Evolutionary conservation across 257 asterid genomes (phyloP), one percentile per base, ranked within the genome.

Genomic region (Eustoma russellianum): DNA sequence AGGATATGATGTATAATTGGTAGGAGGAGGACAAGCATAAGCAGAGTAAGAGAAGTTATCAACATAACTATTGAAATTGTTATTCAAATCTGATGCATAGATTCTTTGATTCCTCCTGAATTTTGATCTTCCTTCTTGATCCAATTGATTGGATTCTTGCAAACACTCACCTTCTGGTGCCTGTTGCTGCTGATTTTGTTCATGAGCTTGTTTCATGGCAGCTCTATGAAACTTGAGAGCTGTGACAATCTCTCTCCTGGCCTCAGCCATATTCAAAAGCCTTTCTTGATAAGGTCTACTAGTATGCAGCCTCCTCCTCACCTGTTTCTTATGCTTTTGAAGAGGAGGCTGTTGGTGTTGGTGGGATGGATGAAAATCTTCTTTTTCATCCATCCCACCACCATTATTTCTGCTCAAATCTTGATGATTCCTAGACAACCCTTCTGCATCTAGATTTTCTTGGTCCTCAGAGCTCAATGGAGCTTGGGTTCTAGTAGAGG

Each of bases 191-290:
- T 70, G 83, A 13, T 74, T 81, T 15, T 69, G 75, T 34, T 80
- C 79, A 48, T 65, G 66, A 52, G 84, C 80, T 57, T 78, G 79
- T 58, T 78, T 88, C 99, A 85, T 92, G 35, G 97, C 56, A 1
- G 95, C 97, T 69, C 99, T 75, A 56, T 92, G 99, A 60, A 81
- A 92, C 77, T 92, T 88, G 14, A 92, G 90, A 34, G 99, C 99
- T 0, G 99, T 77, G 50, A 92, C 99, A 12, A 92, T 92, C 70
- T 92, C 99, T 47, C 93, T 68, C 44, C 99, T 77, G 7, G 95
- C 99, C 70, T 92, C 99, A 12, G 99, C 99, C 99, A 92, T 92
- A 58, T 91, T 91, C 9, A 91, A 79, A 57, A 86, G 85, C 79
- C 94, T 82, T 47, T 91, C 96, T 65, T 91, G 96, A 66, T 87